phyloP scores from a whole-genome alignment of 2,329 filamentous ascomycete species.

The Scedosporium apiospermum region DNA sequence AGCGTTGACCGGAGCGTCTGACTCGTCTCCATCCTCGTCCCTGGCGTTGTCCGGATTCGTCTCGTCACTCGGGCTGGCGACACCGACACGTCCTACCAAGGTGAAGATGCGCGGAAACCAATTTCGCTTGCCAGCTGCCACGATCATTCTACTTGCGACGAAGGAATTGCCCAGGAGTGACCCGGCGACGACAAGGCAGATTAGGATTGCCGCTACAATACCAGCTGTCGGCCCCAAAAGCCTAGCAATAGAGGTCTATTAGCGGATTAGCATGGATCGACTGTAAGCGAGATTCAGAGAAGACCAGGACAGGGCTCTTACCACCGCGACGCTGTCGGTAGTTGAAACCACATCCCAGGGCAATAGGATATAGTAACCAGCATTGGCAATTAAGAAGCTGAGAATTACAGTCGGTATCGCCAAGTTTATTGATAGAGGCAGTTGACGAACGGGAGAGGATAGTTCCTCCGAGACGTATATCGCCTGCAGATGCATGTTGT shows the following conservation, averaged over 20 bases:
- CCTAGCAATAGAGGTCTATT: constrained; percentile 42
- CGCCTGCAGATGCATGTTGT: constrained; percentile 24
- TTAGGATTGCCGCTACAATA: constrained; percentile 42
- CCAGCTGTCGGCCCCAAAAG: constrained; percentile 45
- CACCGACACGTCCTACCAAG: constrained; percentile 32
- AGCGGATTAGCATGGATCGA: background rate
- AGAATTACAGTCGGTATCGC: constrained; percentile 49
- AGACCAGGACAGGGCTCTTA: constrained; percentile 22
- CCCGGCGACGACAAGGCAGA: constrained; percentile 52
- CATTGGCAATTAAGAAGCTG: constrained; percentile 51
- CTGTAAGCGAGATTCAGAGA: background rate
- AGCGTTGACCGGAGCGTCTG: constrained; percentile 45
- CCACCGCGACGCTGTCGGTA: constrained; percentile 54
- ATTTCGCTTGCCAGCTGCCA: constrained; percentile 43
- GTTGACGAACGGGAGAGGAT: constrained; percentile 37
- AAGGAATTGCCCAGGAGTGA: constrained; percentile 55
- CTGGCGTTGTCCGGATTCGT: constrained; percentile 6
- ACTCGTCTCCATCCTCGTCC: constrained; percentile 11
- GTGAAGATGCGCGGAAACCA: constrained; percentile 40
- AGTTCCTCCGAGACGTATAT: constrained; percentile 47
- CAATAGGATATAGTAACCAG: constrained; percentile 53
- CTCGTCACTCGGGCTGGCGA: constrained; percentile 10
- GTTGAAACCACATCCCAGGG: constrained; percentile 49
- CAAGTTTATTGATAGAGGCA: constrained; percentile 52
- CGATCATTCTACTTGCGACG: constrained; percentile 50